Percentiles rank a stretch among this genome's conserved stretches.
These are phyloP conservation scores for Curvularia lunata DNA, from an alignment of 2,329 filamentous ascomycete species.

Conservation along the genomic window DNA sequence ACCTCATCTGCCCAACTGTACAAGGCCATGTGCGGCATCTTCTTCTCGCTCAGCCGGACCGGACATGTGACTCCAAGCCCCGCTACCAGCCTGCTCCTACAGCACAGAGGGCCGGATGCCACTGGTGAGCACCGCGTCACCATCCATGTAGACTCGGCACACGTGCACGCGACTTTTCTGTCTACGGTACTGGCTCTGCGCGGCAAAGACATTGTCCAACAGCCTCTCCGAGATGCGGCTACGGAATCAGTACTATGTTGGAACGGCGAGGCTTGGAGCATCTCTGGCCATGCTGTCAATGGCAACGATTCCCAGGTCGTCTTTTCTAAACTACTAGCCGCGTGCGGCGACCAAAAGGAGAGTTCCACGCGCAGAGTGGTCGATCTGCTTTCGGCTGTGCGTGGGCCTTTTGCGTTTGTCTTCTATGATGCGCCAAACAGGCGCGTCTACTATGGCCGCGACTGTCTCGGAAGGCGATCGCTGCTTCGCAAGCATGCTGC, in stretches of 20 bases:
- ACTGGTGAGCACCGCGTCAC: constrained; percentile 23
- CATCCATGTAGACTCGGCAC: constrained; percentile 10
- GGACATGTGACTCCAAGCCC: constrained; percentile 32
- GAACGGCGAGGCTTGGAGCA: constrained; percentile 96
- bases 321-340: constrained; percentile 62
- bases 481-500: constrained; percentile 65
- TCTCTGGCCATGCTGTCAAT: constrained; percentile 62
- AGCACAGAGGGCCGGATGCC: constrained; percentile 45
- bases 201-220: constrained; percentile 71
- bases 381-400: constrained; percentile 35
- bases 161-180: constrained; percentile 65
- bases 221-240: constrained; percentile 70
- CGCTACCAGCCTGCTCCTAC: constrained; percentile 35
- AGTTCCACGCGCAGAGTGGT: constrained; percentile 24
- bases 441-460: constrained; percentile 80
- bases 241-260: constrained; percentile 80
- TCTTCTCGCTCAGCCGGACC: constrained; percentile 55
- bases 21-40: constrained; percentile 56
- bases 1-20: constrained; percentile 1
- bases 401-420: constrained; percentile 87
- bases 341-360: constrained; percentile 9
- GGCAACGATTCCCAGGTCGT: constrained; percentile 82
- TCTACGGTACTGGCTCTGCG: constrained; percentile 93
- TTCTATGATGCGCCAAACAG: constrained; percentile 71
- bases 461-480: constrained; percentile 86